These are phyloP conservation scores for Penicillium daleae DNA, from an alignment of 495 filamentous ascomycete genomes.

Conservation along the genomic window DNA sequence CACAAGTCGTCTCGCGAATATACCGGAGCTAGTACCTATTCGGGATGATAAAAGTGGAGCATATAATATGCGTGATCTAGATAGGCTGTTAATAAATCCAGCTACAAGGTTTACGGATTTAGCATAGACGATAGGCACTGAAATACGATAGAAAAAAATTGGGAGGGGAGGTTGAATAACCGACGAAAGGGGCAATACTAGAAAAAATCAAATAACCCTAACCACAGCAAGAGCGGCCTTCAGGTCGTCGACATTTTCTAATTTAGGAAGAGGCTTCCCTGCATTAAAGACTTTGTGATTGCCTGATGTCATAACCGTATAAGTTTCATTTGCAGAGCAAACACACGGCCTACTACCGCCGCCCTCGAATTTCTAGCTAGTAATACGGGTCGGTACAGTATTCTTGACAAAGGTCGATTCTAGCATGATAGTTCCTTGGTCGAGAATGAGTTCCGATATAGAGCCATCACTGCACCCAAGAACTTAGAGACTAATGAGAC, in stretches of 20 bases:
- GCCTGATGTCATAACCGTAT: conserved; percentile 2
- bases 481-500: conserved; percentile 14
- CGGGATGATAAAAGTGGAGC: too few species aligned
- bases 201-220: conserved; percentile 4
- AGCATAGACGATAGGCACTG: too few species aligned
- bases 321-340: conserved; percentile 5
- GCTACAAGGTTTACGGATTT: too few species aligned
- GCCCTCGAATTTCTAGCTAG: conserved; percentile 6
- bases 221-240: conserved; percentile 9
- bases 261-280: conserved; percentile 9
- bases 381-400: conserved; percentile 1
- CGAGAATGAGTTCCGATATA: conserved; percentile 16
- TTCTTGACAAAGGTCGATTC: conserved; percentile 1
- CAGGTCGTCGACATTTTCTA: conserved; percentile 4
- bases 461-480: conserved; percentile 8
- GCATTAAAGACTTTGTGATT: conserved; percentile 8
- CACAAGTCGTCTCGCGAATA: conserved; percentile 44
- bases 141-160: conserved; percentile 11
- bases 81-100: too few species aligned
- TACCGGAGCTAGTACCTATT: too few species aligned
- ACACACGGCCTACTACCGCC: conserved; percentile 4
- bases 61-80: too few species aligned
- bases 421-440: conserved; percentile 5
- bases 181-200: not conserved
- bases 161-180: not conserved